These are phyloP conservation scores for Helenozyma rhizophorensis DNA, from an alignment of 805 yeast species.

Conservation along the genomic window DNA sequence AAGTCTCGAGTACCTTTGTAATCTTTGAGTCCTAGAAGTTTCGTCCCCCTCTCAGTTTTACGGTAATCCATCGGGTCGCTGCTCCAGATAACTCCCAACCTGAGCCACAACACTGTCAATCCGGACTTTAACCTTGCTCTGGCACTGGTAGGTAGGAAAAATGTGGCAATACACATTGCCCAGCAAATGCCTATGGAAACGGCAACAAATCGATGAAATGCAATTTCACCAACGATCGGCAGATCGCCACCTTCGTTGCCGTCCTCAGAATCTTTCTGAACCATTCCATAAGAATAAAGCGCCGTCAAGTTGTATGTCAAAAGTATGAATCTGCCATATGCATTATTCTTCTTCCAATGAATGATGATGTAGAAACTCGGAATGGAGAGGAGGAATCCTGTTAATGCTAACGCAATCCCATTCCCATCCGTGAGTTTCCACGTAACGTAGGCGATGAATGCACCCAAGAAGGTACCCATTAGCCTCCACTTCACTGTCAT, in stretches of 20 bases:
- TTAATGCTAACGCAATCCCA: slow-evolving; percentile 44
- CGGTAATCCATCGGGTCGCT: slow-evolving; percentile 59
- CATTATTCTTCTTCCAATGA: slow-evolving; percentile 58
- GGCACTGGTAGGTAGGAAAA: slow-evolving; percentile 73
- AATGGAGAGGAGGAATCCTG: slow-evolving; percentile 45
- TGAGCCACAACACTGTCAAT: slow-evolving; percentile 65
- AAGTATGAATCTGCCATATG: slow-evolving; percentile 66
- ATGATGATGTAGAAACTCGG: slow-evolving; percentile 58
- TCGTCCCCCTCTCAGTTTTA: slow-evolving; percentile 16
- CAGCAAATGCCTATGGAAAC: slow-evolving; percentile 71
- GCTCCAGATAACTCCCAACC: slow-evolving; percentile 80
- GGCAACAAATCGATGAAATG: slow-evolving; percentile 70
- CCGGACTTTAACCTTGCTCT: slow-evolving; percentile 63
- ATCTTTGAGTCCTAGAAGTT: slow-evolving; percentile 41
- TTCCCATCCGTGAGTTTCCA: slow-evolving; percentile 61
- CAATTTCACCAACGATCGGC: slow-evolving; percentile 70
- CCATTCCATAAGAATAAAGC: slow-evolving; percentile 66
- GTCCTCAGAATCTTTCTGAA: slow-evolving; percentile 51
- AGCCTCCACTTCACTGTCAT: slow-evolving; percentile 73
- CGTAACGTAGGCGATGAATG: slow-evolving; percentile 51
- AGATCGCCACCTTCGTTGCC: slow-evolving; percentile 65
- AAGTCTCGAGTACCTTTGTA: slow-evolving; percentile 47
- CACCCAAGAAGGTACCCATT: slow-evolving; percentile 73
- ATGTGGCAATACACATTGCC: slow-evolving; percentile 67
- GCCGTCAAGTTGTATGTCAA: slow-evolving; percentile 77